phyloP scores from a whole-genome alignment of 192 early-diverging fungal genomes.

The Coemansia sp. region DNA sequence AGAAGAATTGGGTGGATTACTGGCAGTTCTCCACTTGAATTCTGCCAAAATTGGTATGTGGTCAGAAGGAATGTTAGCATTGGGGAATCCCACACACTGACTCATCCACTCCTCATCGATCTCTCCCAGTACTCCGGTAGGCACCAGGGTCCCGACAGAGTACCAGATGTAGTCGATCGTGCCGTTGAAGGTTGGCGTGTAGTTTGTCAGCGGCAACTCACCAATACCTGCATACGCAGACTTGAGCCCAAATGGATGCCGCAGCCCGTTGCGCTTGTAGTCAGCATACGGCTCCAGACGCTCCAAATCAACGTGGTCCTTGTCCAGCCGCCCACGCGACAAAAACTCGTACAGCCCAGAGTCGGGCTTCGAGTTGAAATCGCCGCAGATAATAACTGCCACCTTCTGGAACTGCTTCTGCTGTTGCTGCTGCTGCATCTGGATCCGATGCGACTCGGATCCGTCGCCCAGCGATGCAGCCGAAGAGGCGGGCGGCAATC shows the following conservation, averaged over 20 bases:
- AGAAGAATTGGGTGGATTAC: slow-evolving; percentile 5
- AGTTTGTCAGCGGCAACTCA: slow-evolving; percentile 91
- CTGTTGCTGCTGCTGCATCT: slow-evolving; percentile 41
- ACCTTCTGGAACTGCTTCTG: slow-evolving; percentile 53
- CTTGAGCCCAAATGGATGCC: slow-evolving; percentile 78
- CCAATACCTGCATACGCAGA: slow-evolving; percentile 70
- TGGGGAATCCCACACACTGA: slow-evolving; percentile 88
- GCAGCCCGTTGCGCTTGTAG: slow-evolving; percentile 78
- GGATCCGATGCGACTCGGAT: slow-evolving; percentile 39
- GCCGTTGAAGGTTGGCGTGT: slow-evolving; percentile 77
- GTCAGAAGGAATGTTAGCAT: slow-evolving; percentile 81
- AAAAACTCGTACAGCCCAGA: slow-evolving; percentile 93
- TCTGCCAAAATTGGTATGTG: slow-evolving; percentile 73
- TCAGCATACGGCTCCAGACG: slow-evolving; percentile 73
- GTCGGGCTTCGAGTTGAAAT: slow-evolving; percentile 87
- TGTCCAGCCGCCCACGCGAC: slow-evolving; percentile 66
- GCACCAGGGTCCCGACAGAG: slow-evolving; percentile 65
- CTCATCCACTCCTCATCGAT: slow-evolving; percentile 78
- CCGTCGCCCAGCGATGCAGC: slow-evolving; percentile 12
- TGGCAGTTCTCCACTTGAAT: slow-evolving; percentile 58
- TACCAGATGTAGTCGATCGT: slow-evolving; percentile 97
- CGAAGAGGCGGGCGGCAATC: slow-evolving; percentile 9
- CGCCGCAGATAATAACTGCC: slow-evolving; percentile 75
- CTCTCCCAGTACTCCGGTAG: slow-evolving; percentile 75
- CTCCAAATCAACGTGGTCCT: slow-evolving; percentile 83